phyloP scores from a whole-genome alignment of 2,329 filamentous ascomycete genomes.

The Pezicula radicicola region DNA sequence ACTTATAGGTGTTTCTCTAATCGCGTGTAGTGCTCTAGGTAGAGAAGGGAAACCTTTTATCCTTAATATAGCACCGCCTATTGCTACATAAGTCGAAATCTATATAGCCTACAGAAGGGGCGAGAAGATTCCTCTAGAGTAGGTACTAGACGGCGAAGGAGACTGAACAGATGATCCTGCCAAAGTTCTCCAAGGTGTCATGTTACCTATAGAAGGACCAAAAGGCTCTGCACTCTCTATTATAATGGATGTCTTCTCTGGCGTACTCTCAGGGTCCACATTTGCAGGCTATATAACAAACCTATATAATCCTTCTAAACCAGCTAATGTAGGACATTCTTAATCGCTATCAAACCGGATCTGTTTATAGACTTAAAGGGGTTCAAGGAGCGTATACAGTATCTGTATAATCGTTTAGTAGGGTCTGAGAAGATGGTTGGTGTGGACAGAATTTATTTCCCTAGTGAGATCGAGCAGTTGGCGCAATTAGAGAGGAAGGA shows the following conservation, averaged over 20 bases:
- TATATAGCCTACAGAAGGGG: constrained; percentile 20
- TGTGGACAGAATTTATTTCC: constrained; percentile 9
- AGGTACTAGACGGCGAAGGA: constrained; percentile 19
- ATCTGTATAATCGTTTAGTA: constrained; percentile 8
- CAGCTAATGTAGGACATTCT: constrained; percentile 53
- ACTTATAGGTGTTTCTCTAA: constrained; percentile 17
- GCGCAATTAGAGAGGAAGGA: constrained; percentile 28
- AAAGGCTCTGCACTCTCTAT: constrained; percentile 57
- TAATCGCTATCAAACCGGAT: constrained; percentile 52
- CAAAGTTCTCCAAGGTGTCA: constrained; percentile 17
- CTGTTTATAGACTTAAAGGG: constrained; percentile 47
- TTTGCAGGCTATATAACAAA: constrained; percentile 55
- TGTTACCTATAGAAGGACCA: constrained; percentile 52
- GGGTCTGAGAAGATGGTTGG: constrained; percentile 12
- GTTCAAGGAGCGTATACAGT: constrained; percentile 36
- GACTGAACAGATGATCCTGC: constrained; percentile 18
- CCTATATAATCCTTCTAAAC: constrained; percentile 55
- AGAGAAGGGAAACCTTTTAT: constrained; percentile 40
- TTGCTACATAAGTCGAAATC: constrained; percentile 24
- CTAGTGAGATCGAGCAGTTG: constrained; percentile 31
- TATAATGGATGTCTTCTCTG: constrained; percentile 64
- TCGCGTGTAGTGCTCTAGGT: constrained; percentile 53
- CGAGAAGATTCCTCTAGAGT: constrained; percentile 22
- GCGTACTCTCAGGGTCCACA: constrained; percentile 52
- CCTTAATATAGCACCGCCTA: constrained; percentile 22